phyloP scores from a whole-genome alignment of 495 filamentous ascomycete species.

The Apodospora peruviana region DNA sequence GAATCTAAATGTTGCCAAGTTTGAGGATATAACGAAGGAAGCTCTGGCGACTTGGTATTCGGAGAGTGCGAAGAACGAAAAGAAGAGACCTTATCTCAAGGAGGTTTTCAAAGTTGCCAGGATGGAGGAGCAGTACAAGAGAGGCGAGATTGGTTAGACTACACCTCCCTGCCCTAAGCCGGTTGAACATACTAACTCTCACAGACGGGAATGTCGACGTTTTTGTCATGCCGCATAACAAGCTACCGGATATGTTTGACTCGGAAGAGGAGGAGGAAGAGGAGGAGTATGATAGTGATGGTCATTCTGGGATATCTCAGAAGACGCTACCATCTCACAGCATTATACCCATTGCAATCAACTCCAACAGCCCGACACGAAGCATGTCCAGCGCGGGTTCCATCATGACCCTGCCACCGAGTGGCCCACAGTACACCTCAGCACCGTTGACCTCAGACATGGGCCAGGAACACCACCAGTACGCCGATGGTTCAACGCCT shows the following conservation, averaged over 20 bases:
- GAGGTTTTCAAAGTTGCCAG: conserved; percentile 65
- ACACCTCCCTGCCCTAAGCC: too few species aligned
- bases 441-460: conserved; percentile 24
- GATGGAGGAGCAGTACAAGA: conserved; percentile 55
- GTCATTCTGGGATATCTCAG: too few species aligned
- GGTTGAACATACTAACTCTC: not conserved
- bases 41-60: conserved; percentile 39
- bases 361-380: conserved; percentile 19
- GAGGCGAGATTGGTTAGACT: conserved; percentile 55
- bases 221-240: conserved; percentile 34
- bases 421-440: conserved; percentile 18
- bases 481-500: conserved; percentile 28
- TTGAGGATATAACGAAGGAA: conserved; percentile 44
- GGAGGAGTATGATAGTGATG: conserved; percentile 17
- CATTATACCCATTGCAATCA: conserved; percentile 23
- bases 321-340: conserved; percentile 24
- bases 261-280: conserved; percentile 28
- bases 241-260: too few species aligned
- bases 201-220: conserved; percentile 34
- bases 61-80: conserved; percentile 33
- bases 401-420: conserved; percentile 24
- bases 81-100: conserved; percentile 45
- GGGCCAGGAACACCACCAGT: conserved; percentile 24
- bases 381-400: conserved; percentile 24
- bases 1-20: conserved; percentile 34